phyloP scores from a whole-genome alignment of 1,284 basidiomycete genomes.

The Sanghuangporus sanghuang region DNA sequence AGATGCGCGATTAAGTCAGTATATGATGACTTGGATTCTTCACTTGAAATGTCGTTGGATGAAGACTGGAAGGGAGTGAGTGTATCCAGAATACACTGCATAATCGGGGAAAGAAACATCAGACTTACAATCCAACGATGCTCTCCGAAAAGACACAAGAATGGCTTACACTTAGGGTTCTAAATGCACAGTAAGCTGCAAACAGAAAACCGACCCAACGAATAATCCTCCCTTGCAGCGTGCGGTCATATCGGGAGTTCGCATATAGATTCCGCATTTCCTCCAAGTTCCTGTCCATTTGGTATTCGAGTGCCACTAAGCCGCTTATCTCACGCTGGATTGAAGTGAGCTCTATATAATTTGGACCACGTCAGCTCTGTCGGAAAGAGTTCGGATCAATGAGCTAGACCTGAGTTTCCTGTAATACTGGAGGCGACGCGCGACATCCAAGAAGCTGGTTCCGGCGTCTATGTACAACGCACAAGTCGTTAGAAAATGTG shows the following conservation, averaged over 20 bases:
- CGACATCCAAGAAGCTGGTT: conserved; percentile 22
- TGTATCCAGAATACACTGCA: conserved; percentile 56
- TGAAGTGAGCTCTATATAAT: conserved; percentile 27
- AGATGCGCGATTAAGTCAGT: conserved; percentile 58
- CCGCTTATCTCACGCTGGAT: conserved; percentile 53
- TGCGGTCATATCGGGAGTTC: conserved; percentile 45
- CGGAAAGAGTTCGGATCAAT: conserved; percentile 9
- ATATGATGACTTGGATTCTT: conserved; percentile 36
- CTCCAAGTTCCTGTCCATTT: conserved; percentile 59
- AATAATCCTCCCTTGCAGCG: conserved; percentile 48
- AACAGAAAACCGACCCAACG: conserved; percentile 48
- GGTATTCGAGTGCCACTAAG: conserved; percentile 58
- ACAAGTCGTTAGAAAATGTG: not conserved
- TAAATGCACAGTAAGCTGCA: conserved; percentile 62
- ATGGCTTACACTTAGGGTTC: conserved; percentile 54
- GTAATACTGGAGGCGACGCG: conserved; percentile 19
- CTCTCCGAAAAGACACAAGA: not conserved
- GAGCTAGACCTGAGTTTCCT: conserved; percentile 18
- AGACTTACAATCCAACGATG: not conserved
- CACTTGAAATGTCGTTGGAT: conserved; percentile 20
- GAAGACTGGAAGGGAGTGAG: conserved; percentile 34
- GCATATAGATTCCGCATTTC: conserved; percentile 44
- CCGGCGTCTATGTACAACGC: conserved; percentile 7
- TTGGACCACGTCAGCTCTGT: conserved; percentile 26
- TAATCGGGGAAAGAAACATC: not conserved